Base-by-base conservation (phyloP, 495 filamentous ascomycete species). In the Mytilinidion resinicola region DNA sequence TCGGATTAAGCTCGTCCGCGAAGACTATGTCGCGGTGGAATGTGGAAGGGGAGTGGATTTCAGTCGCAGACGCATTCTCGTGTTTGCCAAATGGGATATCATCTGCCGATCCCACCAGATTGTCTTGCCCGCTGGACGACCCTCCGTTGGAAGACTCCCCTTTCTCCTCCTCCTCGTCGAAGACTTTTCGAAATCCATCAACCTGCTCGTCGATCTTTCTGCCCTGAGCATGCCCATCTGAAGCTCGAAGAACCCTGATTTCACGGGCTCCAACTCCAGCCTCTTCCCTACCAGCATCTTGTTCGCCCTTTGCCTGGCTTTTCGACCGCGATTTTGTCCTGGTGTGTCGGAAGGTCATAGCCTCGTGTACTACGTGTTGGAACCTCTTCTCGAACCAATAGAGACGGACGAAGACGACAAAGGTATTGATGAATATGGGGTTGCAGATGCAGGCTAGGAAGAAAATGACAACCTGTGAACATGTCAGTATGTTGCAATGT, bases 311-410 rank as follows among this genome's bases (percentile, higher is more conserved):
- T 70, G 57, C 75, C 55, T 82, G 74, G 4, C 75, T 78, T 59
- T 80, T 78, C 1, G 79, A 78, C 50, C 82, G 80, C 17, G 81
- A 76, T 56, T 83, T 76, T 5, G 82, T 78, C 48, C 80, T 79
- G 9, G 82, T 76, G 4, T 74, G 67, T 44, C 84, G 84, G 39
- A 81, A 53, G 43, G 70, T 73, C 10, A 78, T 74, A 5, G 79
- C 78, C 59, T 85, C 80, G 20, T 74, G 78, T 33, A 85, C 91
- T 48, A 96, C 78, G 61, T 86, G 75, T 70, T 90, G 83, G 64
- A 98, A 96, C 3, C 90, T 82, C 68, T 91, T 96, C 73, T 97
- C 91, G 65, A 98, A 98, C 92, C 91, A 97, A 73, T 96, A 96
- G 4, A 97, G 75, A 2, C 93, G 87, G 19, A 97, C 76, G 64